Percentiles rank a stretch among this genome's conserved stretches.
Conservation (phyloP, 352 stramenopile genomes). For the Globisporangium cystogenes region DNA sequence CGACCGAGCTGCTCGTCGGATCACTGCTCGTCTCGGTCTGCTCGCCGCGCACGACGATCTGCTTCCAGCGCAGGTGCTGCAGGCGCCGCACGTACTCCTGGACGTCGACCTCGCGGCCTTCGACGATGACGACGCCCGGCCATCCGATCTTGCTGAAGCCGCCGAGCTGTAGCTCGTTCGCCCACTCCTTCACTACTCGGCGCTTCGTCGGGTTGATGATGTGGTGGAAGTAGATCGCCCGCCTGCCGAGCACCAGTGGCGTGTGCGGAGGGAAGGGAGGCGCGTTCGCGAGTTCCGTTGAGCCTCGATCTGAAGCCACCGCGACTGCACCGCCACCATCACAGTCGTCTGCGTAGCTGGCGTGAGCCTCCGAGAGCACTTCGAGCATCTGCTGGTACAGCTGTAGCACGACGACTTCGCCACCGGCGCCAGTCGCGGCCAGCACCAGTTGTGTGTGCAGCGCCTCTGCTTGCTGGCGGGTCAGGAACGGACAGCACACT, state of each 20-base stretch:
- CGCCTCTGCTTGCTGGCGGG: constrained; percentile 27
- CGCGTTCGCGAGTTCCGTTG: neutral
- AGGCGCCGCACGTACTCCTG: constrained; percentile 71
- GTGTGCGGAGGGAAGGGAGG: neutral
- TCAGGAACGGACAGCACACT: constrained; percentile 44
- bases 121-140: constrained; percentile 72
- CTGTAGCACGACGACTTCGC: constrained; percentile 49
- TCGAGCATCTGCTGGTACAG: constrained; percentile 64
- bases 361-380: constrained; percentile 24
- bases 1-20: constrained; percentile 6
- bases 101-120: constrained; percentile 42
- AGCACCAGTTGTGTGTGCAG: constrained; percentile 30
- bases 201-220: constrained; percentile 74
- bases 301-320: neutral
- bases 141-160: constrained; percentile 82
- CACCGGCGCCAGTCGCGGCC: constrained; percentile 20
- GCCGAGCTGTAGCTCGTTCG: constrained; percentile 51
- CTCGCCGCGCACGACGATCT: constrained; percentile 75
- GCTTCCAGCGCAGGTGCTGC: constrained; percentile 75
- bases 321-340: neutral
- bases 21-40: constrained; percentile 31
- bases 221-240: constrained; percentile 83
- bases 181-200: constrained; percentile 67
- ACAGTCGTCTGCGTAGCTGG: neutral
- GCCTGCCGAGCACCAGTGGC: constrained; percentile 34